A percentile compares a stretch with the other conserved stretches of the same genome.
phyloP scores from a whole-genome alignment of 2,329 filamentous ascomycete species.

The Aspergillus pseudoglaucus region DNA sequence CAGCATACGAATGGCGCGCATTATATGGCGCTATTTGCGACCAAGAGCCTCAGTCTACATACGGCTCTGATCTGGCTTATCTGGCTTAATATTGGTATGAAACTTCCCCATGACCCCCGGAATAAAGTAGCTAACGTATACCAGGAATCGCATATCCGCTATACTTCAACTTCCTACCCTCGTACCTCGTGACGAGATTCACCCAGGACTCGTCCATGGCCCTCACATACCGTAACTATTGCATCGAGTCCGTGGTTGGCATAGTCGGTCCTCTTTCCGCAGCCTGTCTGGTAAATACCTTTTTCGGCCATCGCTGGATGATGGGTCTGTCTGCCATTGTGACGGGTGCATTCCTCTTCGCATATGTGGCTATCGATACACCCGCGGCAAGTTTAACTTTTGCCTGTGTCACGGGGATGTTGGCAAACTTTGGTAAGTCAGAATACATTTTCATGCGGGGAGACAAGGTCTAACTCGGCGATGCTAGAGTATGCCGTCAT shows the following conservation, averaged over 20 bases:
- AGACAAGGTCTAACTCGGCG: background rate
- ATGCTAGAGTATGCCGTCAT: slow-evolving; percentile 25
- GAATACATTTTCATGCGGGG: too few relatives aligned
- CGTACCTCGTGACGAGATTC: slow-evolving; percentile 38
- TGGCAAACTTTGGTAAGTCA: slow-evolving; percentile 32
- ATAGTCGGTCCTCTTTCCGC: slow-evolving; percentile 37
- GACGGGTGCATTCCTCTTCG: slow-evolving; percentile 43
- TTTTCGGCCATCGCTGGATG: slow-evolving; percentile 40
- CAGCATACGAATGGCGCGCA: slow-evolving; percentile 21
- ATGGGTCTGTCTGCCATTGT: slow-evolving; percentile 40
- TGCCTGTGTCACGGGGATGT: slow-evolving; percentile 40
- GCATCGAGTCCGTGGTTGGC: slow-evolving; percentile 31
- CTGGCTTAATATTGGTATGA: slow-evolving; percentile 37
- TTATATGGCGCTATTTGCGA: slow-evolving; percentile 24
- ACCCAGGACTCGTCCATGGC: slow-evolving; percentile 17
- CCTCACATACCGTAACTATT: slow-evolving; percentile 21
- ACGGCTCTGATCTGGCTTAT: slow-evolving; percentile 36
- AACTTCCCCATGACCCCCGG: background rate
- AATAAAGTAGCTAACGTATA: background rate
- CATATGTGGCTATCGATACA: slow-evolving; percentile 39
- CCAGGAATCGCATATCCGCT: slow-evolving; percentile 39
- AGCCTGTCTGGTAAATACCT: slow-evolving; percentile 38
- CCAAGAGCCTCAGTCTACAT: slow-evolving; percentile 18
- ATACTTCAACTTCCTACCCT: slow-evolving; percentile 44
- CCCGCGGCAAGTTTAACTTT: slow-evolving; percentile 28